Base-by-base conservation (phyloP, 352 stramenopile species). In the Pythium sukuiense region DNA sequence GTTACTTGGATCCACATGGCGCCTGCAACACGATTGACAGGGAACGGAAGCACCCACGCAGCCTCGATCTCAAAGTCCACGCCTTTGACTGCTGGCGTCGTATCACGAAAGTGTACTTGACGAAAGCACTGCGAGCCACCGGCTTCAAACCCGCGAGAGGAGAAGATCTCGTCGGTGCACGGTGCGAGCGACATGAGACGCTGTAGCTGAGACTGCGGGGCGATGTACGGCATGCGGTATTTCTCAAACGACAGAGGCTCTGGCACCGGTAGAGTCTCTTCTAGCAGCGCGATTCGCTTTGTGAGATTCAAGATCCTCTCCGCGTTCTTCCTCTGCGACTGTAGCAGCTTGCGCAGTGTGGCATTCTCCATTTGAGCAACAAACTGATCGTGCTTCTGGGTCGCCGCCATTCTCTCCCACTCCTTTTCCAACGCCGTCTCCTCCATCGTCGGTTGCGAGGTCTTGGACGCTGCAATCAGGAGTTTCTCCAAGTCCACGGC, bases 281-380 rank as follows among this genome's bases (percentile, higher is more conserved):
- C 50, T 16, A 66, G 29, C 27, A 55, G 0, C 29, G 35, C 41
- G 6, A 66, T 37, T 12, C 52, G 50, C 50, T 66, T 52, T 20
- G 60, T 41, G 24, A 66, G 41, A 16, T 60, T 52, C 35, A 54
- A 35, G n/a, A 66, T 53, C 30, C 58, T 66, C 2, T 66, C 49
- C 2, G 60, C 60, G 26, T 43, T 41, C 33, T 58, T 56, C 39
- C 29, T 37, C n/a, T 68, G 61, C 39, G 61, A 61, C 13, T 57
- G 39, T 26, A 68, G 13, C 6, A 68, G 41, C 43, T 56, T 30
- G 8, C 46, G 43, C 13, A 68, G 61, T 43, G 60, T 61, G 16
- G 53, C 61, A 33, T 68, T 68, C 54, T 68, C 61, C n/a, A 62
- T 33, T n/a, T 68, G 41, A 1, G 54, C 52, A 0, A 48, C 60